Conservation (phyloP, 2,329 filamentous ascomycete genomes). For the Bipolaris bicolor region DNA sequence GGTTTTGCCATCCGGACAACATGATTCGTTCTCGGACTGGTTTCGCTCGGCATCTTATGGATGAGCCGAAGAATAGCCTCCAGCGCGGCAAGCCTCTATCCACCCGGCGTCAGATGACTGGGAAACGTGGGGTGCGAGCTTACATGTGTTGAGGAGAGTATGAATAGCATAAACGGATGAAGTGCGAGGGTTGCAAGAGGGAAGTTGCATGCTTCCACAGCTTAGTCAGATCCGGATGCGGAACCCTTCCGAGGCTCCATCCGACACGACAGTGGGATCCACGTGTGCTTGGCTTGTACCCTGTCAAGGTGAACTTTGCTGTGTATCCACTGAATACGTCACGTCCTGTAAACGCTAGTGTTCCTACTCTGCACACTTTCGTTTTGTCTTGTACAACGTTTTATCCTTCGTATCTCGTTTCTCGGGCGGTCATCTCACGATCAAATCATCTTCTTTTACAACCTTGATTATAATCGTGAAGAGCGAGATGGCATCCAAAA, state of each 20-base stretch:
- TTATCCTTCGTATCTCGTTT: neutral
- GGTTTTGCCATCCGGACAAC: constrained; percentile 22
- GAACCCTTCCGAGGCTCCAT: constrained; percentile 19
- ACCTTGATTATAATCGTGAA: neutral
- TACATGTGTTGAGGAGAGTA: neutral
- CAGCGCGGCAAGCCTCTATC: neutral
- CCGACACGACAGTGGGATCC: constrained; percentile 9
- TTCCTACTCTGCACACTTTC: neutral
- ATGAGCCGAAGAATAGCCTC: constrained; percentile 16
- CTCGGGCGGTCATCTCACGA: too few relatives aligned
- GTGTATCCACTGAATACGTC: constrained; percentile 15
- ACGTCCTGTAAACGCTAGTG: constrained; percentile 7
- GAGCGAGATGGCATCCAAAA: constrained; percentile 9
- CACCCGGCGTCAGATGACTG: constrained; percentile 14
- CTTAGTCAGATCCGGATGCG: constrained; percentile 8
- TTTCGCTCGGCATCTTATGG: constrained; percentile 3
- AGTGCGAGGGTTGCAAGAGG: neutral
- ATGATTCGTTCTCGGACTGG: constrained; percentile 11
- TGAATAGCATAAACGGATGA: neutral
- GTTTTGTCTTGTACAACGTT: neutral
- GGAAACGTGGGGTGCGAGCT: neutral
- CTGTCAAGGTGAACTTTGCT: neutral
- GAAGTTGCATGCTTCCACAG: neutral
- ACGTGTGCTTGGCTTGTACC: constrained; percentile 16
- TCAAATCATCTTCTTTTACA: neutral